A percentile compares a stretch with the other conserved stretches of the same genome.
Conservation (phyloP, 805 yeast species). For the Cyberlindnera mrakii region DNA sequence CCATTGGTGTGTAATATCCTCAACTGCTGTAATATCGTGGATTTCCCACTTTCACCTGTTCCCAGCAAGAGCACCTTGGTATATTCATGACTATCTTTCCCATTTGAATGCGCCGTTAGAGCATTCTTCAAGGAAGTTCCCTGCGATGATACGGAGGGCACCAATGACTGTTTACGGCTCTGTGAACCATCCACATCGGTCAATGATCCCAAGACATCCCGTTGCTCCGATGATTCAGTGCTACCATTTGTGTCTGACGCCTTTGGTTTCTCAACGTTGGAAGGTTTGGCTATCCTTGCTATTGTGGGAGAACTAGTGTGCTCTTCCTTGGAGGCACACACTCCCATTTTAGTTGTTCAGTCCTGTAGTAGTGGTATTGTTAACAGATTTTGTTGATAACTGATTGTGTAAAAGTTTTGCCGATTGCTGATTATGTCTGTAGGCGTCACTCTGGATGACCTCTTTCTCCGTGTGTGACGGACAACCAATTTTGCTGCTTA, state of each 20-base stretch:
- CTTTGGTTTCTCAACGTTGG: not conserved
- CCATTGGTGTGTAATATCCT: slow-evolving; percentile 36
- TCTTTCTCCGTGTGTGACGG: no score
- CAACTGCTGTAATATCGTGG: slow-evolving; percentile 40
- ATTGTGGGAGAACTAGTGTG: not conserved
- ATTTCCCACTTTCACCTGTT: slow-evolving; percentile 59
- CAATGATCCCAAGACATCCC: not conserved
- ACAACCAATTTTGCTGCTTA: no score
- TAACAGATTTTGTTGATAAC: no score
- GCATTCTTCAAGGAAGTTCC: slow-evolving; percentile 5
- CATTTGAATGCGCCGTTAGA: slow-evolving; percentile 1
- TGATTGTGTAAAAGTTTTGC: no score
- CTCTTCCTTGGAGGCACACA: slow-evolving; percentile 19
- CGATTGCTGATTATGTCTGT: no score
- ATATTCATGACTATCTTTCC: slow-evolving; percentile 36
- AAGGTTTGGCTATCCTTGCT: not conserved
- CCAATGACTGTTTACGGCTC: slow-evolving; percentile 18
- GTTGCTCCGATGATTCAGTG: no score
- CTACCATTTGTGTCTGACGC: no score
- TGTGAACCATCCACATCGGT: slow-evolving; percentile 2
- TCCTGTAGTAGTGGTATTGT: not conserved
- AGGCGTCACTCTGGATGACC: no score
- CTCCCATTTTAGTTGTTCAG: slow-evolving; percentile 12
- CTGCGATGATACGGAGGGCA: slow-evolving; percentile 17
- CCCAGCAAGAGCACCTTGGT: slow-evolving; percentile 74